phyloP scores from a whole-genome alignment of 1,284 basidiomycete genomes.

The Melanopsichium pennsylvanicum region DNA sequence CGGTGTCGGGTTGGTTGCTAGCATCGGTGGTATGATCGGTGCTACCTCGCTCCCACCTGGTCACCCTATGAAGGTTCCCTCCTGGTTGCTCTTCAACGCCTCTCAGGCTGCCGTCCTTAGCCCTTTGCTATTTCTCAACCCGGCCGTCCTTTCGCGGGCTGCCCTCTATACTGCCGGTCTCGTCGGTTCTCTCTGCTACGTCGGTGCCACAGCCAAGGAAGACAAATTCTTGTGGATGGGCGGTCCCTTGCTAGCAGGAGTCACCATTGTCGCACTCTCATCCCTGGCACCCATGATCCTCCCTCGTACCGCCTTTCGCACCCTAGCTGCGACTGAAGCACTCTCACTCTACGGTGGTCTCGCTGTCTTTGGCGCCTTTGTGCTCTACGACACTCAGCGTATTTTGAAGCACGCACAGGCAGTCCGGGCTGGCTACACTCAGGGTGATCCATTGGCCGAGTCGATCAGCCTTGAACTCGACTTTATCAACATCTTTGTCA shows the following conservation, averaged over 20 bases:
- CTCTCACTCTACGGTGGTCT: conserved; percentile 81
- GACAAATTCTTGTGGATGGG: conserved; percentile 87
- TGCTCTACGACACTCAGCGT: conserved; percentile 85
- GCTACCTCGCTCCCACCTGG: conserved; percentile 61
- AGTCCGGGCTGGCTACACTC: conserved; percentile 75
- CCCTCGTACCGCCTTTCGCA: conserved; percentile 77
- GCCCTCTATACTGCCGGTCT: conserved; percentile 87
- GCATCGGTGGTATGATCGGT: conserved; percentile 67
- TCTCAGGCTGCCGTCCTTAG: conserved; percentile 79
- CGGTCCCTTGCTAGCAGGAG: conserved; percentile 72
- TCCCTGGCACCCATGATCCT: conserved; percentile 86
- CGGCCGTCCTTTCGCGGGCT: conserved; percentile 85
- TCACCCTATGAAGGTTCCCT: conserved; percentile 65
- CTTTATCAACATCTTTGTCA: conserved; percentile 77
- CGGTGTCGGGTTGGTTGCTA: conserved; percentile 75
- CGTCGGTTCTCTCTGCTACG: conserved; percentile 80
- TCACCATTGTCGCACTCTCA: conserved; percentile 84
- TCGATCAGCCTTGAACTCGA: conserved; percentile 79
- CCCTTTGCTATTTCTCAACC: conserved; percentile 80
- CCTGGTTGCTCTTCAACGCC: conserved; percentile 75
- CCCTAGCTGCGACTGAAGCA: conserved; percentile 78
- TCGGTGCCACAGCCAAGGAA: conserved; percentile 86
- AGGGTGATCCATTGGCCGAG: conserved; percentile 80
- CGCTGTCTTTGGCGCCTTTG: conserved; percentile 85
- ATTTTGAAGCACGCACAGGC: conserved; percentile 80